phyloP scores from a whole-genome alignment of 176 grass and related monocot species.

The Dendrocalamus sinicus region DNA sequence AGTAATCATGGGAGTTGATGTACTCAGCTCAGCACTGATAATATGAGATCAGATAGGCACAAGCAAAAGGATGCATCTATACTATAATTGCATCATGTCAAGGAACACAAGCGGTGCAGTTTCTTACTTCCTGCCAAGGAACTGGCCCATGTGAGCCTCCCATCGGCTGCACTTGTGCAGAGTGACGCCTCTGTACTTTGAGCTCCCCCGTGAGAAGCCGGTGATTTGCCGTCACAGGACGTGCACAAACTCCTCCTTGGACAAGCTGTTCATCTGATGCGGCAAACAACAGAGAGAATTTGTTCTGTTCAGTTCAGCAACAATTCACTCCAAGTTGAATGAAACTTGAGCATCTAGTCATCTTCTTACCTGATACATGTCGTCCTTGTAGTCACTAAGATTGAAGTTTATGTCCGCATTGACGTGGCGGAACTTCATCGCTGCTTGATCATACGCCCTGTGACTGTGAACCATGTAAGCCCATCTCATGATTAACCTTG shows the following conservation, averaged over 20 bases:
- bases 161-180: slow-evolving; percentile 98
- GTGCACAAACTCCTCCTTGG: slow-evolving; percentile 98
- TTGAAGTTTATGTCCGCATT: slow-evolving; percentile 98
- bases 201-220: slow-evolving; percentile 94
- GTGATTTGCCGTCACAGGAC: slow-evolving; percentile 89
- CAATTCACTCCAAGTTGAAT: slow-evolving; percentile 1
- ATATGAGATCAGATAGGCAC: slow-evolving; percentile 8
- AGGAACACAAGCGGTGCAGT: neutral
- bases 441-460: slow-evolving; percentile 94
- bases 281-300: neutral
- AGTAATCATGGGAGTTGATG: slow-evolving; percentile 13
- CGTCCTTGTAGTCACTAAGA: slow-evolving; percentile 93
- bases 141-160: slow-evolving; percentile 99
- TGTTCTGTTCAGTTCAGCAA: neutral
- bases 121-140: slow-evolving; percentile 98
- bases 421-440: slow-evolving; percentile 91
- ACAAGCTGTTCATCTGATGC: slow-evolving; percentile 77
- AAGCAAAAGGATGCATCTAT: slow-evolving; percentile 19
- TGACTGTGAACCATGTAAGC: neutral
- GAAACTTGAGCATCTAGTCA: neutral
- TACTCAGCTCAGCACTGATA: neutral
- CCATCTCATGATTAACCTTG: neutral
- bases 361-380: slow-evolving; percentile 72
- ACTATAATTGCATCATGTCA: neutral
- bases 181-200: slow-evolving; percentile 95